Conservation (phyloP, 164 flowering plant species). For the Hamamelis virginiana region DNA sequence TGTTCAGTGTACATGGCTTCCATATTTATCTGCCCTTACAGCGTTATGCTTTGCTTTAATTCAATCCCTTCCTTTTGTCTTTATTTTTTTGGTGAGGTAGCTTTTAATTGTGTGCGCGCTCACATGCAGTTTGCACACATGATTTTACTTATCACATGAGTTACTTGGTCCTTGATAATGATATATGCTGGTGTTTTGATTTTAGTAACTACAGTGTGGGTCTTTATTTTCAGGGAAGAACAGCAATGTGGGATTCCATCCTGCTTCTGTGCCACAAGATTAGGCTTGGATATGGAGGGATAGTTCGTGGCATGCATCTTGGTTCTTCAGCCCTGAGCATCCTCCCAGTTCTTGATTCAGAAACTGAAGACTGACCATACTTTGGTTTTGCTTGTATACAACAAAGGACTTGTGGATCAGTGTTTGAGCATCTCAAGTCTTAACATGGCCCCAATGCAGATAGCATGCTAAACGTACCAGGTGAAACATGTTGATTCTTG, state of each 20-base stretch:
- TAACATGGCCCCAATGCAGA: not conserved
- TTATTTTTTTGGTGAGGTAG: too few relatives aligned
- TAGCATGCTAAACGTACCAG: not conserved
- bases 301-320: conserved; percentile 89
- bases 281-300: conserved; percentile 67
- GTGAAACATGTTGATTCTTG: not conserved
- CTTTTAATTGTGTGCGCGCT: too few relatives aligned
- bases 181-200: not conserved
- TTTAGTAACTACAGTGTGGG: not conserved
- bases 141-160: too few relatives aligned
- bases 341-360: conserved; percentile 67
- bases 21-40: too few relatives aligned
- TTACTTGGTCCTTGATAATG: too few relatives aligned
- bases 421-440: too few relatives aligned
- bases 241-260: conserved; percentile 93
- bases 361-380: conserved; percentile 44
- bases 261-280: conserved; percentile 77
- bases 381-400: too few relatives aligned
- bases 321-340: conserved; percentile 78
- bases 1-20: too few relatives aligned
- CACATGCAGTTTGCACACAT: too few relatives aligned
- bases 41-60: too few relatives aligned
- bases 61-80: too few relatives aligned
- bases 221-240: conserved; percentile 69
- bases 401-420: too few relatives aligned